Evolutionary conservation across 169 alveolate species (phyloP).

Genomic region (Cryptosporidium felis): DNA sequence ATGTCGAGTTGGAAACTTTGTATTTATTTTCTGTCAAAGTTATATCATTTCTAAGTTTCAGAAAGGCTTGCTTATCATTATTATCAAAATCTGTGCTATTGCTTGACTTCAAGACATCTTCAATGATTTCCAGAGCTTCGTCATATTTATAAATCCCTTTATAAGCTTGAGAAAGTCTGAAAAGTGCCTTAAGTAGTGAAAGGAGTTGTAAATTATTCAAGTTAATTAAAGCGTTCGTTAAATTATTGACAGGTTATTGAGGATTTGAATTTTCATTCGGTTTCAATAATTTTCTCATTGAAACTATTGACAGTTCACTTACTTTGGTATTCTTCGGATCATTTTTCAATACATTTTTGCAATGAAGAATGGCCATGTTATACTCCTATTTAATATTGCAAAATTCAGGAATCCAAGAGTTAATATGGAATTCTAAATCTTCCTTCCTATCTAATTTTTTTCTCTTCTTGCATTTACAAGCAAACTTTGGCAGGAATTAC

Average conservation of each 20-base stretch:
- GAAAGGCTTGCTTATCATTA: background rate
- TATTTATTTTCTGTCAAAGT: conserved; percentile 13
- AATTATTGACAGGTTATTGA: too few relatives aligned
- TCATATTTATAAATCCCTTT: conserved; percentile 15
- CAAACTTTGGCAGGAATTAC: too few relatives aligned
- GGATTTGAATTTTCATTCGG: too few relatives aligned
- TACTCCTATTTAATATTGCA: conserved; percentile 17
- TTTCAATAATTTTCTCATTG: too few relatives aligned
- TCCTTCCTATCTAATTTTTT: background rate
- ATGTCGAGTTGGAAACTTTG: background rate
- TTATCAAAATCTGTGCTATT: background rate
- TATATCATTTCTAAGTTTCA: conserved; percentile 18
- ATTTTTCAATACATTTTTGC: conserved; percentile 36
- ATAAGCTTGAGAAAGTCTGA: conserved; percentile 43
- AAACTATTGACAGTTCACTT: too few relatives aligned
- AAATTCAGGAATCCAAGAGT: too few relatives aligned
- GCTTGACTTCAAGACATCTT: background rate
- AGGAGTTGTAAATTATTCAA: background rate
- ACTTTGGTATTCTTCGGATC: conserved; percentile 50
- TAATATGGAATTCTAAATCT: background rate
- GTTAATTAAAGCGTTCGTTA: background rate
- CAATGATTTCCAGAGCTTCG: conserved; percentile 27
- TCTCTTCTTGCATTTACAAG: too few relatives aligned
- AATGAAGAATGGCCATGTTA: conserved; percentile 27
- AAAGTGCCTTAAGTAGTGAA: conserved; percentile 22